These are phyloP conservation scores for Mycena maculata DNA, from an alignment of 768 basidiomycete species.

Conservation along the genomic window DNA sequence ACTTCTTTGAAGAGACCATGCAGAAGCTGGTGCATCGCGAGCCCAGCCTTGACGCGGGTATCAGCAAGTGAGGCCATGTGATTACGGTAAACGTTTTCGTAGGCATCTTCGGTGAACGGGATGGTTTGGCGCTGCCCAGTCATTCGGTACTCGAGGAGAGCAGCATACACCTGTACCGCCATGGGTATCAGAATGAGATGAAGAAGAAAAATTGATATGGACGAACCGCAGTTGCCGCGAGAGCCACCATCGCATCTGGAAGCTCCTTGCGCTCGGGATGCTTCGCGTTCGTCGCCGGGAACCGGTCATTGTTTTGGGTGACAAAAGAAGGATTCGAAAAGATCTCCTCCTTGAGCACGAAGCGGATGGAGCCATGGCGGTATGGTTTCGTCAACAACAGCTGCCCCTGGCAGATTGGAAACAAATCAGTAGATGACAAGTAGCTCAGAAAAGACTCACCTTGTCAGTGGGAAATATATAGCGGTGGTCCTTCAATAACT, in stretches of 20 bases:
- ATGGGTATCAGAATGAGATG: no score
- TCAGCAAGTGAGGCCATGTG: no score
- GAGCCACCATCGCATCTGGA: neutral
- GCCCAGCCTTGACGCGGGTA: no score
- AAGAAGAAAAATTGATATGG: no score
- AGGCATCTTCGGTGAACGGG: no score
- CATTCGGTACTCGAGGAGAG: no score
- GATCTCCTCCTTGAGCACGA: neutral
- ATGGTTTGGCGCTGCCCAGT: no score
- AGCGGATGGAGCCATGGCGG: neutral
- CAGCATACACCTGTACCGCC: no score
- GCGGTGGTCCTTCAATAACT: neutral
- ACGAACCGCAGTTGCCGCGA: neutral
- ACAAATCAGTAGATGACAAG: no score
- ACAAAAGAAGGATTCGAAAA: neutral
- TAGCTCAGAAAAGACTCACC: neutral
- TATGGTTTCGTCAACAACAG: neutral
- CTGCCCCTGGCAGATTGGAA: neutral
- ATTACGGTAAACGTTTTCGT: no score
- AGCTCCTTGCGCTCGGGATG: neutral
- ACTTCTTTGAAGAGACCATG: no score
- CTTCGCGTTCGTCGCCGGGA: neutral
- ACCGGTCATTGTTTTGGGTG: neutral
- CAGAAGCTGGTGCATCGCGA: no score
- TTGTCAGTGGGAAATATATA: neutral